phyloP scores from a whole-genome alignment of 106 monocot species.

The Acorus calamus region DNA sequence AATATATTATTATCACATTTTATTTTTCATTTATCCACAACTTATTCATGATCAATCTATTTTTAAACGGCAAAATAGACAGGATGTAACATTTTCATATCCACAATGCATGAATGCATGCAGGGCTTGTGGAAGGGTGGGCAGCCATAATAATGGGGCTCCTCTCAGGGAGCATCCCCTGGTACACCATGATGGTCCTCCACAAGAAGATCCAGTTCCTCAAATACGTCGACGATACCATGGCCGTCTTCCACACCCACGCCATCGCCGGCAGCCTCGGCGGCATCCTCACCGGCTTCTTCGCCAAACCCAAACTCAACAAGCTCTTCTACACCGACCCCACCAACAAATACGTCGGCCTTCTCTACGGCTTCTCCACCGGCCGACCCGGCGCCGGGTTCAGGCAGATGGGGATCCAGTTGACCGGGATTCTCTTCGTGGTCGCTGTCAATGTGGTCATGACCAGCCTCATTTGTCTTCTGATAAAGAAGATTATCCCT shows the following conservation, averaged over 20 bases:
- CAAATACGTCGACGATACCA: conserved; percentile 12
- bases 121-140: too few relatives aligned
- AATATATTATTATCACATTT: too few relatives aligned
- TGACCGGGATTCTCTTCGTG: conserved; percentile 5
- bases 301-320: background rate
- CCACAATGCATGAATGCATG: too few relatives aligned
- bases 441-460: conserved; percentile 5
- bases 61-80: too few relatives aligned
- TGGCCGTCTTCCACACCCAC: conserved; percentile 7
- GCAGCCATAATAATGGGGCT: too few relatives aligned
- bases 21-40: too few relatives aligned
- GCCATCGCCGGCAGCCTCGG: too few relatives aligned
- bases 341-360: background rate
- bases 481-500: conserved; percentile 8
- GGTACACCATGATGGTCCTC: conserved; percentile 14
- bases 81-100: too few relatives aligned
- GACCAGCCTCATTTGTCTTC: conserved; percentile 2
- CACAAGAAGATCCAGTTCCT: conserved; percentile 14
- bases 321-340: conserved; percentile 5
- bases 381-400: background rate
- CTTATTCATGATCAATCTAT: too few relatives aligned
- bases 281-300: too few relatives aligned
- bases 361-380: background rate
- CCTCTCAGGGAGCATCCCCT: too few relatives aligned
- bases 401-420: conserved; percentile 8